phyloP scores from a whole-genome alignment of 2,329 filamentous ascomycete genomes.

The Pezicula rhizophila region DNA sequence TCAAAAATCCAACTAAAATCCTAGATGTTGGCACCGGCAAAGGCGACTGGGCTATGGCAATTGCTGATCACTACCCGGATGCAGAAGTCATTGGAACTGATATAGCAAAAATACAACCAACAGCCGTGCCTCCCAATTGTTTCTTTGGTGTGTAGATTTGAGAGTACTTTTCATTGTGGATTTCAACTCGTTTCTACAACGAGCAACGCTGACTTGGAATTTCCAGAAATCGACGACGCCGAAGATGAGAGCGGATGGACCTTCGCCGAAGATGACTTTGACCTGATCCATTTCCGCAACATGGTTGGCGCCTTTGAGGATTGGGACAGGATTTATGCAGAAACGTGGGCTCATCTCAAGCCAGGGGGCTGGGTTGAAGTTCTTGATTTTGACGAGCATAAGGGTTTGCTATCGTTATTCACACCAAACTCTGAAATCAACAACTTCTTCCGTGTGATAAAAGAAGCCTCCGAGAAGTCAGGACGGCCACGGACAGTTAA shows the following conservation, averaged over 20 bases:
- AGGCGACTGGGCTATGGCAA: constrained; percentile 57
- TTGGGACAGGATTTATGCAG: constrained; percentile 48
- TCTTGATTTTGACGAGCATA: constrained; percentile 24
- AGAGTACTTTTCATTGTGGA: too few relatives aligned
- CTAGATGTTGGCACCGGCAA: constrained; percentile 50
- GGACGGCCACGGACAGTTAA: constrained; percentile 14
- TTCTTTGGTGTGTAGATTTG: constrained; percentile 35
- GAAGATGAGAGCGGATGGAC: constrained; percentile 37
- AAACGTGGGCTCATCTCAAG: constrained; percentile 35
- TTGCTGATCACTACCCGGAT: constrained; percentile 43
- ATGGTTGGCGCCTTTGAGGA: constrained; percentile 52
- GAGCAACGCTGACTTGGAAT: too few relatives aligned
- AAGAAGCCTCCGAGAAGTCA: constrained; percentile 12
- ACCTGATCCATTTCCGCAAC: constrained; percentile 54
- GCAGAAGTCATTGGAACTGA: constrained; percentile 53
- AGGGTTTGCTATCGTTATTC: constrained; percentile 14
- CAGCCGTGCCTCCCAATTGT: constrained; percentile 54
- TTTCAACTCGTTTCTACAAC: too few relatives aligned
- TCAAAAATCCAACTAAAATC: constrained; percentile 34
- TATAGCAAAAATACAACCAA: constrained; percentile 52
- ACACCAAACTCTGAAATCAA: constrained; percentile 7
- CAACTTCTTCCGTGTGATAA: constrained; percentile 8
- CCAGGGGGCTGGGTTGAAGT: constrained; percentile 27
- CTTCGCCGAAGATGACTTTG: constrained; percentile 48
- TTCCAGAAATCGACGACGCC: constrained; percentile 52